These are phyloP conservation scores for Corynascus novoguineensis DNA, from an alignment of 495 filamentous ascomycete genomes.

Conservation along the genomic window DNA sequence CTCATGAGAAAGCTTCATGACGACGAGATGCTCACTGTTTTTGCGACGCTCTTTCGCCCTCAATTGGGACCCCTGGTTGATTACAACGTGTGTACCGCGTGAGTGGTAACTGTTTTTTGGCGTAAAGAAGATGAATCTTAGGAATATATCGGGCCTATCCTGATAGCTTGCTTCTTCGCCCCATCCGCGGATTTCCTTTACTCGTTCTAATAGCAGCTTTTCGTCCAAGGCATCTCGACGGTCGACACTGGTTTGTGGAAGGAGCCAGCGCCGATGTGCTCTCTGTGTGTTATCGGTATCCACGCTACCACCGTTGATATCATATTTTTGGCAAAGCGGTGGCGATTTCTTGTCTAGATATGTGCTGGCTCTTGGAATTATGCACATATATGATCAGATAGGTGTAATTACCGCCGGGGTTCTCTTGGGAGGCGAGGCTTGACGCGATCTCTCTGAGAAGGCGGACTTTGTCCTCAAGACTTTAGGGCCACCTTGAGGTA, in stretches of 20 bases:
- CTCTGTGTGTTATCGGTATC: neutral
- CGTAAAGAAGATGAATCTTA: too few species aligned
- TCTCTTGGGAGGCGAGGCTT: neutral
- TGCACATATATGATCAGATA: neutral
- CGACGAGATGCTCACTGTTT: neutral
- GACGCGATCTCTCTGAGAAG: neutral
- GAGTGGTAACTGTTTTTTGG: too few species aligned
- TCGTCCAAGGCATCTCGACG: too few species aligned
- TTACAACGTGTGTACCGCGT: too few species aligned
- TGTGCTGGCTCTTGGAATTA: neutral
- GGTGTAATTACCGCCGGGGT: neutral
- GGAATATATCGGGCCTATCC: too few species aligned
- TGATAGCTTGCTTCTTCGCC: too few species aligned
- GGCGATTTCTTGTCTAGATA: neutral
- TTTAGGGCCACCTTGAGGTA: neutral
- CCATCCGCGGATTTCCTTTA: too few species aligned
- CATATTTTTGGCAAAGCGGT: neutral
- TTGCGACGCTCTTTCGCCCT: neutral
- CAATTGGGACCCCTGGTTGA: neutral
- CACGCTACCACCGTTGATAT: neutral
- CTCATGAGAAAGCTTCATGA: neutral
- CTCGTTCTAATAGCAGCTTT: too few species aligned
- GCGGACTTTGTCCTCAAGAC: neutral
- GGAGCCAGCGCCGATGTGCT: neutral
- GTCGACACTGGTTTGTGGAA: neutral